These are phyloP conservation scores for Platismatia glauca DNA, from an alignment of 495 filamentous ascomycete species.

Conservation along the genomic window DNA sequence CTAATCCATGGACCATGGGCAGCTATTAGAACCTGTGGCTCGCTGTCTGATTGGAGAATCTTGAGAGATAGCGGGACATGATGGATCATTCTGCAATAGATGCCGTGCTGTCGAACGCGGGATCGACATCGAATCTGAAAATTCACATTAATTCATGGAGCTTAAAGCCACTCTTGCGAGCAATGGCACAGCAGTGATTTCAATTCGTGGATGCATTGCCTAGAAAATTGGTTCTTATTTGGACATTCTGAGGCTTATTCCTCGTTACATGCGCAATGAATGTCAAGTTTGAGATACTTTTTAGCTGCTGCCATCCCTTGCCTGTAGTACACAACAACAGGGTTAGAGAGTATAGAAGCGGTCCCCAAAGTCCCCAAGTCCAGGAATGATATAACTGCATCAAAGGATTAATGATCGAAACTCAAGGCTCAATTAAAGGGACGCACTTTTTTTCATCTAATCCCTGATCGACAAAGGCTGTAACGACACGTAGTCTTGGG, in stretches of 20 bases:
- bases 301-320: not conserved
- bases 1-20: not conserved
- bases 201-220: not conserved
- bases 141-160: not conserved
- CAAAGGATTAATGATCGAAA: not conserved
- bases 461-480: conserved; percentile 93
- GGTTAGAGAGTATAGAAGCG: conserved; percentile 86
- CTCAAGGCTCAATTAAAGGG: not conserved
- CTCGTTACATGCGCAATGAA: not conserved
- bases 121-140: not conserved
- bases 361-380: conserved; percentile 93
- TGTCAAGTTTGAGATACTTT: not conserved
- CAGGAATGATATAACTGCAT: conserved; percentile 86
- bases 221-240: not conserved
- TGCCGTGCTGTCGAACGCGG: not conserved
- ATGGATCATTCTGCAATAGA: not conserved
- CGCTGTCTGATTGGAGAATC: not conserved
- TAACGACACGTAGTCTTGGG: conserved; percentile 86
- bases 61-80: not conserved
- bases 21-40: not conserved
- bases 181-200: not conserved
- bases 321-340: not conserved
- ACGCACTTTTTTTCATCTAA: conserved; percentile 93
- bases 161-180: not conserved
- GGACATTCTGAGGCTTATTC: not conserved